Evolutionary conservation across 2,329 filamentous ascomycete genomes (phyloP).

Genomic region (Xylariaceae sp.): DNA sequence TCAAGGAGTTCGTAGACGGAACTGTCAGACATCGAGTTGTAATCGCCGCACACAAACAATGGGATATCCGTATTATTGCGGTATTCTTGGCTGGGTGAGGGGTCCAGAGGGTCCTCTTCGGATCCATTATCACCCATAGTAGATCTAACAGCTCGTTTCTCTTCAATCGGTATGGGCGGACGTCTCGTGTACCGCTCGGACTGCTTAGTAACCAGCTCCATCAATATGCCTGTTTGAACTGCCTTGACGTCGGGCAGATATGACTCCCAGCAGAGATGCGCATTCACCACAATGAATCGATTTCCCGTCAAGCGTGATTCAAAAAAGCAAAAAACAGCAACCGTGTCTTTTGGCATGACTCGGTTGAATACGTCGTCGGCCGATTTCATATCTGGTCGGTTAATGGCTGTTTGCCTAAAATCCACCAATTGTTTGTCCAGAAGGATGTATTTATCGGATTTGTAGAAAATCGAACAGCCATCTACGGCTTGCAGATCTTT

Average conservation of each 20-base stretch:
- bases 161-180: conserved; percentile 62
- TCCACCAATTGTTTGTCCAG: conserved; percentile 93
- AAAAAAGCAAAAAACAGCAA: conserved; percentile 85
- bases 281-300: conserved; percentile 86
- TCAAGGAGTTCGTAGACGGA: conserved; percentile 88
- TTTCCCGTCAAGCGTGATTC: conserved; percentile 89
- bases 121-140: conserved; percentile 42
- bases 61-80: conserved; percentile 81
- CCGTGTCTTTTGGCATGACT: conserved; percentile 97
- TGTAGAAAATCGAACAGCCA: conserved; percentile 95
- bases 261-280: conserved; percentile 93
- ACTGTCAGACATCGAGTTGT: conserved; percentile 84
- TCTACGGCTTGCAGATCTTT: conserved; percentile 87
- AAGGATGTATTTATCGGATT: conserved; percentile 86
- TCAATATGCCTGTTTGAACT: conserved; percentile 89
- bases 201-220: conserved; percentile 84
- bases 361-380: conserved; percentile 98
- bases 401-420: conserved; percentile 87
- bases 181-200: conserved; percentile 78
- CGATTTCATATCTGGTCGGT: conserved; percentile 92
- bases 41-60: conserved; percentile 86
- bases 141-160: conserved; percentile 61
- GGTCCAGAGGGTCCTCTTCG: conserved; percentile 53
- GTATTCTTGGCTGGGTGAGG: conserved; percentile 81
- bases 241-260: conserved; percentile 89